Evolutionary conservation across 2,329 filamentous ascomycete species (phyloP), one percentile per base, ranked within the genome.

Genomic region (Pyrenophora seminiperda): DNA sequence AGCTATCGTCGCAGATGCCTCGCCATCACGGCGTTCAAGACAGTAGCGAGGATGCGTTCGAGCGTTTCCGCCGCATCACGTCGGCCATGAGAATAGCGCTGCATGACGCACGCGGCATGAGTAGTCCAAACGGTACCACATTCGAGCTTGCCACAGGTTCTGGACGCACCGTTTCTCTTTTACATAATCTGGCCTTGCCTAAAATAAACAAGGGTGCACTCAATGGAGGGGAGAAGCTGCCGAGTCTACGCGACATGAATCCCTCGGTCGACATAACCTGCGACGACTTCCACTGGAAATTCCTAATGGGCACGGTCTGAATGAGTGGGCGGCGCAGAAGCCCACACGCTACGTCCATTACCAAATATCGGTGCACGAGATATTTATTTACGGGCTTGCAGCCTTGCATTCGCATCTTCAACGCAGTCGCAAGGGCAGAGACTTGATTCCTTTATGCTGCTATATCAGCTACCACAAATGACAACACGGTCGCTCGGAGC

Each of bases 91-190:
- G 65, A 37, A 54, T 56, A 39, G 58, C 66, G 7, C 24, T 71
- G 39, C 58, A 56, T 18, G 58, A 56, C 20, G 49, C 54, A 10
- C 56, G 53, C 4, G 59, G 60, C 3, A 51, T 63, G 39, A 56
- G 56, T 13, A 71, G 68, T 39, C 68, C 68, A 5, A 69, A 64
- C 41, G 62, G 63, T 20, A 64, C 62, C 34, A 68, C 68, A 3
- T 72, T 71, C 33, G 68, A 71, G 49, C 65, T 71, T 37, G 67
- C 66, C 13, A 70, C 66, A 20, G 65, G 67, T 15, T 69, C 67
- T 17, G 61, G 68, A 24, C 62, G 67, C 19, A 69, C 65, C 17
- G 67, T 71, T 1, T 70, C 67, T 6, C 49, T 72, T 6, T 50
- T 72, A 20, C 67, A 72, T 44, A 67, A 70, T 7, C 47, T 70